Base-by-base conservation (phyloP, 2,329 filamentous ascomycete genomes). In the Apiospora hydei region DNA sequence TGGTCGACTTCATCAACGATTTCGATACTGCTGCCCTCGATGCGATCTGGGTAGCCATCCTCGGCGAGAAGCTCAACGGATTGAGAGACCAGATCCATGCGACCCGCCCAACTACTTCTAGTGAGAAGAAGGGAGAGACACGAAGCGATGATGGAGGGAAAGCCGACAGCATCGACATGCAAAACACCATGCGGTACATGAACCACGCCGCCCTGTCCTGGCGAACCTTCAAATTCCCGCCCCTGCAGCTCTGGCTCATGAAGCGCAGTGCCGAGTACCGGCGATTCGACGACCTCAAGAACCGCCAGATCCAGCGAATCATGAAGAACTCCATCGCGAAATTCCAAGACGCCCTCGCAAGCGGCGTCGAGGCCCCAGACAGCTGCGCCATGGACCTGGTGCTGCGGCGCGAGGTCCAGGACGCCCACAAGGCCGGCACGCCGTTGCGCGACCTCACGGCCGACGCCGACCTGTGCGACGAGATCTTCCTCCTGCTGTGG, bases 351-450 rank as follows among this genome's bases (percentile, higher is more conserved):
- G 71, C 76, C 10, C 72, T 74, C 16, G 74, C 76, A 75, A 75
- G 16, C n/a, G 66, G 41, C 6, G 10, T 41, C 38, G 78, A 81
- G 5, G 78, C 79, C 24, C 73, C 77, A 26, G 75, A 80, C 18
- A 76, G 76, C 18, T 82, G 78, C 43, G 81, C 79, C 1, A 76
- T 82, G 46, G 83, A 84, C 61, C 75, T 82, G 13, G 77, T 84
- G 3, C 75, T 84, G 5, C 75, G 78, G 13, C 77, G 81, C 4
- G 79, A 80, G 71, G 74, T 79, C 16, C 75, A 79, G 13, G 75
- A 78, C 51, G 82, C 82, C 0, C 76, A 78, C 64, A 83, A 82
- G 70, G 79, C 81, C 47, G 79, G 77, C 3, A 69, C 43, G 43
- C 76, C 79, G 0, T 30, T 77, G 14, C 78, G 72, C 5, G 73